Percentiles rank a stretch among this genome's conserved stretches.
Conservation (phyloP, 805 yeast genomes). For the Myxozyma monticola region DNA sequence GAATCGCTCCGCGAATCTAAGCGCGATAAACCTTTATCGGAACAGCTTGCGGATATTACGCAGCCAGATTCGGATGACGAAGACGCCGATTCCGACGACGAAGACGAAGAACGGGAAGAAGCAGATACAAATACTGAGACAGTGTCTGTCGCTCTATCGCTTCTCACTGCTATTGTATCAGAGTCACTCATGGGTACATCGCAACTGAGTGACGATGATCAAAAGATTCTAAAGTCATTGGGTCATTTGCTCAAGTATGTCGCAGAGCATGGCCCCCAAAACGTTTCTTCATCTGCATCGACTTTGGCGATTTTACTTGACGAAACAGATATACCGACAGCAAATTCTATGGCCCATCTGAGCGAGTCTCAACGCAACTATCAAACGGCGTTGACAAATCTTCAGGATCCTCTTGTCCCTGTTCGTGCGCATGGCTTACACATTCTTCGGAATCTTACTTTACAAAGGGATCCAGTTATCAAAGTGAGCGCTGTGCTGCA, state of each 20-base stretch:
- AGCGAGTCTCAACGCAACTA: constrained; percentile 37
- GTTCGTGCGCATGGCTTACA: constrained; percentile 83
- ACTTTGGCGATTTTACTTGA: constrained; percentile 27
- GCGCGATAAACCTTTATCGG: constrained; percentile 40
- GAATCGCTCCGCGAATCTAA: constrained; percentile 31
- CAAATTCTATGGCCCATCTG: constrained; percentile 1
- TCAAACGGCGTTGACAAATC: constrained; percentile 60
- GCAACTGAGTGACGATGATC: constrained; percentile 12
- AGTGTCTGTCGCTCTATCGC: constrained; percentile 37
- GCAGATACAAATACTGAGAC: constrained; percentile 38
- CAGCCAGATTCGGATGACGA: constrained; percentile 11
- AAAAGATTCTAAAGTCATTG: constrained; percentile 19
- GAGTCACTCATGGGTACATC: constrained; percentile 30
- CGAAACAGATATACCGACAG: constrained; percentile 11
- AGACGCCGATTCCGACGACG: constrained; percentile 36
- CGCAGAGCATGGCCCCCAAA: constrained; percentile 18
- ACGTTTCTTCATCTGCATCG: constrained; percentile 26
- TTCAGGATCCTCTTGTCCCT: constrained; percentile 80
- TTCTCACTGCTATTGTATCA: constrained; percentile 37
- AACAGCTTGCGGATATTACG: constrained; percentile 15
- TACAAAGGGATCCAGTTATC: constrained; percentile 52
- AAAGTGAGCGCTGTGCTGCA: constrained; percentile 54
- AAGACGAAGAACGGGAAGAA: constrained; percentile 33
- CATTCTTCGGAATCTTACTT: constrained; percentile 57
- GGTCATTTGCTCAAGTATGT: constrained; percentile 24